Base-by-base conservation (phyloP, 805 yeast species). In the Priceomyces castillae region DNA sequence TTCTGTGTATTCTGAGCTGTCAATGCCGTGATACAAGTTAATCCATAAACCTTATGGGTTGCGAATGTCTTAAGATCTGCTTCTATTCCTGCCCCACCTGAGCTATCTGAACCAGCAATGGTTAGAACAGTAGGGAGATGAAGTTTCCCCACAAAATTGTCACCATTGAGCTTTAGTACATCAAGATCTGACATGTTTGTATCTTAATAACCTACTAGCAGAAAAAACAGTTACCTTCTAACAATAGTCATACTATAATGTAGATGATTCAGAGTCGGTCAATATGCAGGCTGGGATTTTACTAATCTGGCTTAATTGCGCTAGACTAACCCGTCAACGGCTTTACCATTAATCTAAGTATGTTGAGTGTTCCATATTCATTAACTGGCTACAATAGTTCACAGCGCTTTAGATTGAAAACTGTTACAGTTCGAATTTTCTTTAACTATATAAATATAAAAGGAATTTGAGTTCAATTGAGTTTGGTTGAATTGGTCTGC, bases 71-170 rank as follows among this genome's bases (percentile, higher is more conserved):
- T 89, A 30, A 88, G 58, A 58, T 88, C 96, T 0, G 96, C 96
- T 60, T 88, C 96, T 39, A 88, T 81, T 2, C 96, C 96, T 2
- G 96, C 96, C 3, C 96, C 96, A 2, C 96, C 96, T 9, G 92
- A 83, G 35, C 82, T 77, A 58, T 88, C 96, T 0, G 92, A 83
- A 0, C 95, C 95, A 1, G 89, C 89, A 35, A 71, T 57, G 0
- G 74, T 68, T 42, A 63, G 43, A 16, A 59, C 64, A 2, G 54
- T 62, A 6, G 59, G 61, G 2, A 17, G 19, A 33, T 33, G 16
- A 4, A 11, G 31, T n/a, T 28, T 28, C 5, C 10, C 15, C 31
- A 28, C 4, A 5, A 7, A n/a, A 19, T 23, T 36, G 30, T 19
- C 30, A 37, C 23, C 33, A 26, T 28, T 28, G 31, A 28, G 31